These are phyloP conservation scores for Sapria himalayana DNA, from an alignment of 345 rosid genomes.

Conservation along the genomic window DNA sequence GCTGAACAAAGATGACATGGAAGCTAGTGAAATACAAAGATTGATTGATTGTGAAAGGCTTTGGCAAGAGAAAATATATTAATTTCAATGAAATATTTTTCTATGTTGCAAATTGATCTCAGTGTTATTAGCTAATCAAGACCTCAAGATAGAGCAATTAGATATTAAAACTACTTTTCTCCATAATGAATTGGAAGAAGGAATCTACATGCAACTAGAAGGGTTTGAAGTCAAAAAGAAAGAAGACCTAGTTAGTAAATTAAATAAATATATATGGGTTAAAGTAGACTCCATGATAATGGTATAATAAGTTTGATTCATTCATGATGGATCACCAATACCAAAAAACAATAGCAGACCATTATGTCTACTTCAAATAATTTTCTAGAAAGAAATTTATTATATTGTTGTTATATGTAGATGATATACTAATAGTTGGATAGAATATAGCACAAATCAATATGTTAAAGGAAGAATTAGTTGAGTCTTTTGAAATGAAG, in stretches of 20 bases:
- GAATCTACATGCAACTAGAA: neutral
- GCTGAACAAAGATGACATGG: neutral
- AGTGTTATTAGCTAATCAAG: neutral
- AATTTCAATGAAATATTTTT: neutral
- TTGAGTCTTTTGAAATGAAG: neutral
- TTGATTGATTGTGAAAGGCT: neutral
- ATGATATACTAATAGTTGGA: neutral
- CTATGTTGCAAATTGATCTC: neutral
- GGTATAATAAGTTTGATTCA: too few species aligned
- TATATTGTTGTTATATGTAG: too few species aligned
- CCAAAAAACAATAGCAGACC: neutral
- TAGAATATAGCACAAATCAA: neutral
- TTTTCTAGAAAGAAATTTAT: too few species aligned
- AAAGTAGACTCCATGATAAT: too few species aligned
- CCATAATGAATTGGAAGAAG: neutral
- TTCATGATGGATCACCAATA: neutral
- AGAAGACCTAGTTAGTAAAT: neutral
- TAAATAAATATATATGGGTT: neutral
- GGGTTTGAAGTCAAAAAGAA: neutral
- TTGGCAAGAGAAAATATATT: neutral
- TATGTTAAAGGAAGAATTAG: neutral
- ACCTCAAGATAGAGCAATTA: neutral
- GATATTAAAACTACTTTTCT: neutral
- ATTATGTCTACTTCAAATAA: too few species aligned
- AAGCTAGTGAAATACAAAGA: neutral